Base-by-base conservation (phyloP, 371 early-diverging fungal genomes). In the Thermomucor indicae-seudaticae region DNA sequence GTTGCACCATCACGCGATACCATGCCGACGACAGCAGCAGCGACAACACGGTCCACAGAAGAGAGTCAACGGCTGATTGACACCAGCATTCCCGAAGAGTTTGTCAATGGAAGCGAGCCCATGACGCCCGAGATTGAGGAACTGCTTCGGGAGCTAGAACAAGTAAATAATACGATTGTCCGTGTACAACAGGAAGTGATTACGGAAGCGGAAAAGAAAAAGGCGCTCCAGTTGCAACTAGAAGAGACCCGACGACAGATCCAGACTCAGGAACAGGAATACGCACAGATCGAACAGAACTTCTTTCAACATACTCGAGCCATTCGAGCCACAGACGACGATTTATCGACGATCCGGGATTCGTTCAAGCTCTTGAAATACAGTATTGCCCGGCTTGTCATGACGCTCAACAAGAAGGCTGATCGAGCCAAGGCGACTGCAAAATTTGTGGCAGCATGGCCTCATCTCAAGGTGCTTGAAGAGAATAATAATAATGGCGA, bases 251-350 rank as follows among this genome's bases (percentile, higher is more conserved):
- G 61, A 44, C 62, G 63, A 16, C 28, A 56, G n/a, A 61, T 61
- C 22, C 68, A 70, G 45, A 63, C 57, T 42, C 61, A 68, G 47
- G 73, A 76, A 31, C 51, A 49, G 22, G 77, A 76, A 35, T 76
- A 76, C 40, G 50, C 64, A 2, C 57, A 62, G 23, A 70, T 76
- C n/a, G 77, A 76, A 38, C 70, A 72, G 29, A 76, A 68, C 41
- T 80, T 78, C 40, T 73, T 82, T 51, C 75, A 77, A 53, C 78
- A 80, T 17, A 78, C 80, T 16, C 73, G 79, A 25, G 52, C 72
- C 25, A 72, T 82, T 48, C 76, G 79, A 16, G 78, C 83, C 14
- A 83, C 83, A 0, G 83, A 83, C 41, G 83, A 83, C 43, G 83
- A 83, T 51, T 64, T 80, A 20, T 77, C 78, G 2, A 83, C 83